A percentile compares a stretch with the other conserved stretches of the same genome.
Evolutionary conservation across 768 basidiomycete species (phyloP).

Genomic region (Naganishia friedmannii): DNA sequence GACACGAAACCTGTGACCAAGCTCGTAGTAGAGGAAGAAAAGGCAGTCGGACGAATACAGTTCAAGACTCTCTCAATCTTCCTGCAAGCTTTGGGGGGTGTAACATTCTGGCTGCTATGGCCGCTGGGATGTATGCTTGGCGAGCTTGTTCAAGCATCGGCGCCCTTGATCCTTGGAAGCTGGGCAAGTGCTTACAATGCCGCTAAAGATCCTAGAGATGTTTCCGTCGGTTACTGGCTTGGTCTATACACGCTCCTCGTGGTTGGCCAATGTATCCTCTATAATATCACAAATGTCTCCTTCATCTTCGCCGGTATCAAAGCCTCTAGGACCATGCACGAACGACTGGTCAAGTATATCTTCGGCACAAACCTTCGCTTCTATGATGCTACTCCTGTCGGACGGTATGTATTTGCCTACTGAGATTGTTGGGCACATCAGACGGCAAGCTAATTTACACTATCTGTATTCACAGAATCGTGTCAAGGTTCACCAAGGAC

Average conservation of each 20-base stretch:
- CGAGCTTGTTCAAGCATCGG: conserved; percentile 40
- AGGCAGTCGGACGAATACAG: conserved; percentile 49
- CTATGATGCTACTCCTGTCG: conserved; percentile 30
- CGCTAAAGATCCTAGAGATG: conserved; percentile 37
- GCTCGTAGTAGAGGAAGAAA: conserved; percentile 50
- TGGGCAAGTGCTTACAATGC: conserved; percentile 48
- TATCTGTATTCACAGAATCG: conserved; percentile 32
- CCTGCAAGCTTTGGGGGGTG: conserved; percentile 48
- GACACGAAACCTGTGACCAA: conserved; percentile 41
- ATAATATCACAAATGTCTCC: conserved; percentile 24
- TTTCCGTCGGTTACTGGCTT: conserved; percentile 50
- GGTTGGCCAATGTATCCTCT: conserved; percentile 26
- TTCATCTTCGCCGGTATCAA: conserved; percentile 43
- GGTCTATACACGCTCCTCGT: conserved; percentile 48
- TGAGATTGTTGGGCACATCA: too few relatives aligned
- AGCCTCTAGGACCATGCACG: conserved; percentile 44
- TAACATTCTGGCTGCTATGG: conserved; percentile 49
- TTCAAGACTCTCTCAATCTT: conserved; percentile 43
- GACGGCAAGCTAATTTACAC: not conserved
- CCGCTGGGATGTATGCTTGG: conserved; percentile 41
- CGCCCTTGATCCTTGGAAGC: conserved; percentile 47
- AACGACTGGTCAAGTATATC: conserved; percentile 42
- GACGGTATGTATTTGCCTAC: conserved; percentile 24
- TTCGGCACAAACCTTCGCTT: conserved; percentile 38
- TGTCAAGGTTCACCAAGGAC: conserved; percentile 51